Conservation (phyloP, 1,139 yeast genomes). For the Kluyveromyces sp. region DNA sequence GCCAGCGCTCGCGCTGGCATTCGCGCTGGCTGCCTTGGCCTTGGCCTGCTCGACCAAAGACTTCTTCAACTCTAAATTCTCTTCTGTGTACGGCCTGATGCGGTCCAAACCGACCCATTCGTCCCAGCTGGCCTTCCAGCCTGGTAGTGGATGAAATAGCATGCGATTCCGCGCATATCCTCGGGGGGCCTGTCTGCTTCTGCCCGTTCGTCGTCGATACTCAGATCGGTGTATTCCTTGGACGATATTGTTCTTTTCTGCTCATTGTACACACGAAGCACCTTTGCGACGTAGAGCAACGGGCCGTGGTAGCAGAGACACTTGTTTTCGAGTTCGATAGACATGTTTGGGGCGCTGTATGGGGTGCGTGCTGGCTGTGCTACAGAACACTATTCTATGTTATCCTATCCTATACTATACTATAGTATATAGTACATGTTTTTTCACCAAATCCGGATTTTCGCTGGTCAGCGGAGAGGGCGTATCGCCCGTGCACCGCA, state of each 20-base stretch:
- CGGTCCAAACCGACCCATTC: slow-evolving; percentile 84
- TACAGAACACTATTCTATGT: no score
- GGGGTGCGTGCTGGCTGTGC: not conserved
- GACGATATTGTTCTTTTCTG: slow-evolving; percentile 33
- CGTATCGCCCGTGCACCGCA: no score
- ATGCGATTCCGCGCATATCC: slow-evolving; percentile 31
- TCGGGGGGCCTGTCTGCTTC: slow-evolving; percentile 38
- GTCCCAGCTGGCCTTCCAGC: slow-evolving; percentile 96
- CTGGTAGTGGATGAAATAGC: slow-evolving; percentile 76
- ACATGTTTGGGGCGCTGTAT: slow-evolving; percentile 1
- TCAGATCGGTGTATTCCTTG: slow-evolving; percentile 30
- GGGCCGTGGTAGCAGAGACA: slow-evolving; percentile 92
- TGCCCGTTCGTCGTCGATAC: slow-evolving; percentile 11
- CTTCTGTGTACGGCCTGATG: slow-evolving; percentile 60
- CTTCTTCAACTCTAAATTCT: slow-evolving; percentile 56
- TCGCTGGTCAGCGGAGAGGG: no score
- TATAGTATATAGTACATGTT: no score
- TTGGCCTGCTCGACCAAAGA: slow-evolving; percentile 48
- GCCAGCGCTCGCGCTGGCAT: slow-evolving; percentile 1
- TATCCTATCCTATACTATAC: no score
- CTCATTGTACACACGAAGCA: slow-evolving; percentile 53
- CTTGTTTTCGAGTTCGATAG: slow-evolving; percentile 33
- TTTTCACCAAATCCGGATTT: no score
- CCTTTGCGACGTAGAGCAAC: slow-evolving; percentile 79
- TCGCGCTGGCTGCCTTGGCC: slow-evolving; percentile 4